Evolutionary conservation across 148 eudicot species (phyloP), one percentile per base, ranked within the genome.

Genomic region (Dysphania ambrosioides): DNA sequence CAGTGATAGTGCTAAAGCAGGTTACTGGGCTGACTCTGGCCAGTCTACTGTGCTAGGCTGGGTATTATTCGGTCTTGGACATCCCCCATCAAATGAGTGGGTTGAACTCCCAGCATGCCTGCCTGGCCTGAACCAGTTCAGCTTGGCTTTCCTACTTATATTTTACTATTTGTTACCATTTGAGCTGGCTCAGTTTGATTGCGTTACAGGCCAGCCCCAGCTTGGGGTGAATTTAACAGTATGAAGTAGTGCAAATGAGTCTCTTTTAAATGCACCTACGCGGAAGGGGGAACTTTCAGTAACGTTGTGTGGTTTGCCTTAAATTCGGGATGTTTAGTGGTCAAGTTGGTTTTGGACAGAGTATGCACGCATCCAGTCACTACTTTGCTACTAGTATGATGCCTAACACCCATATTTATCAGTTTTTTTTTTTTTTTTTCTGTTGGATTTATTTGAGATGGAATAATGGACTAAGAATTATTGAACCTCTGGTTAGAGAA

Each of bases 221-320:
- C 7, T 2, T 10, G 13, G 41, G 15, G 34, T 34, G 68, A 35
- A 6, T 8, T 34, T 65, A 35, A 36, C 23, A 65, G 44, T 35
- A 35, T 36, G 68, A 35, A 35, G n/a, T 16, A 65, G 44, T 35
- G 44, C 26, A 35, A 19, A 21, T 26, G 63, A 59, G 26, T 24
- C 27, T 7, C 5, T 59, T 26, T 11, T 4, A n/a, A 23, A 65
- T 35, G 35, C n/a, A 13, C 66, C 18, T 24, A 67, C 31, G 51
- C 41, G 70, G 70, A 40, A 38, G 51, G 23, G 23, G 53, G 70
- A 18, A 18, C 12, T 68, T 41, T 24, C 57, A 27, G 11, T 29
- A 68, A 68, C 26, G 71, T 68, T 69, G 18, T 47, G 58, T 47
- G 72, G 58, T 69, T 13, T 69, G 56, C 72, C 72, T 27, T 44